phyloP scores from a whole-genome alignment of 306 rosid species.

The Quercus glauca region DNA sequence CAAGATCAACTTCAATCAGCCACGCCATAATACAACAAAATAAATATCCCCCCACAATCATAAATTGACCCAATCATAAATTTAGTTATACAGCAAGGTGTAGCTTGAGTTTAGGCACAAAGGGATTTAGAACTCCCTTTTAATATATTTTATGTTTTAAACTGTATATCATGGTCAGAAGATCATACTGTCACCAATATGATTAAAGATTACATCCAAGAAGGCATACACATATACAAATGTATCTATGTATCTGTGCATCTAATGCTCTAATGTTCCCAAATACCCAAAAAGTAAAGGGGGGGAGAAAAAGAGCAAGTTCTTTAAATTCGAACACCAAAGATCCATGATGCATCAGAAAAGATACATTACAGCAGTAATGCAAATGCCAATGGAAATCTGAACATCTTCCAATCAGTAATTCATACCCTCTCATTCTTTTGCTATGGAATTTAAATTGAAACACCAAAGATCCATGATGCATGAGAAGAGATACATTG shows the following conservation, averaged over 20 bases:
- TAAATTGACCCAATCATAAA: too few species aligned
- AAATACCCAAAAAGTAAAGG: neutral
- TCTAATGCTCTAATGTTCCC: neutral
- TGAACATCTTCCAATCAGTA: neutral
- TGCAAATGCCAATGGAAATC: neutral
- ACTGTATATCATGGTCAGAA: neutral
- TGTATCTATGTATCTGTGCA: neutral
- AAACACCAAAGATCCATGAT: neutral
- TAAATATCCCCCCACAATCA: neutral
- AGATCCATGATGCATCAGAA: neutral
- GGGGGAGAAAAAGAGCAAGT: neutral
- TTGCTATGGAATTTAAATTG: neutral
- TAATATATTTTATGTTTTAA: neutral
- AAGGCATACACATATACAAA: neutral
- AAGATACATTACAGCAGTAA: neutral
- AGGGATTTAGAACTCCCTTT: neutral
- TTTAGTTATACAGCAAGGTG: too few species aligned
- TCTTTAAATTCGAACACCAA: too few species aligned
- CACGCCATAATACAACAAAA: neutral
- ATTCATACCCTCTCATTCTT: neutral
- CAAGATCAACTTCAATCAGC: neutral
- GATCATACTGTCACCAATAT: neutral
- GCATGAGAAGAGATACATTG: neutral
- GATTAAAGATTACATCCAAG: neutral
- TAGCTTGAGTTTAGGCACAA: neutral